Evolutionary conservation across 1,139 yeast species (phyloP).

Genomic region (Saccharomyces hybrid): DNA sequence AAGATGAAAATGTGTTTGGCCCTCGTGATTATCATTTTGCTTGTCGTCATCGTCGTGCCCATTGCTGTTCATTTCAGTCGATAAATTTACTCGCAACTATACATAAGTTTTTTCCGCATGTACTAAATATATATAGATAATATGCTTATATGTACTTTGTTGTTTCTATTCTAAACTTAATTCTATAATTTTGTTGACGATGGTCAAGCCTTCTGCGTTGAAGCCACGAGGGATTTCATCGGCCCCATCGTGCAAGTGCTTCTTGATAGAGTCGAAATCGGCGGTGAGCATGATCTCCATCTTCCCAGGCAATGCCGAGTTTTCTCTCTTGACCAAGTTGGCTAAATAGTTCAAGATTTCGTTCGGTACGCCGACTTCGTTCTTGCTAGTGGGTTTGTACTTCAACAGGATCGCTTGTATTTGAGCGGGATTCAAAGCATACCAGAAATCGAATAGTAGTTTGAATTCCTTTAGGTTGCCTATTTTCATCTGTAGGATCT

Average conservation of each 20-base stretch:
- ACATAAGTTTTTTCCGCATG: neutral
- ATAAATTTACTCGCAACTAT: no score
- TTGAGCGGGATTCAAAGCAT: conserved; percentile 85
- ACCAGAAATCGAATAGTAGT: conserved; percentile 88
- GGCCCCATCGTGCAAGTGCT: neutral
- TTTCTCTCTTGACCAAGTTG: conserved; percentile 4
- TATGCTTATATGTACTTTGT: neutral
- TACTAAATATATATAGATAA: neutral
- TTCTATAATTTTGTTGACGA: neutral
- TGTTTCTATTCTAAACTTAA: neutral
- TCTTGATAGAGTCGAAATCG: neutral
- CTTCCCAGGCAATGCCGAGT: neutral
- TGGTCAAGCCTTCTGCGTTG: neutral
- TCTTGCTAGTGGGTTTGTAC: conserved; percentile 74
- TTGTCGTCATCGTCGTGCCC: no score
- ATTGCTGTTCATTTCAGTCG: no score
- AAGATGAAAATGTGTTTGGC: no score
- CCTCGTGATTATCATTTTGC: no score
- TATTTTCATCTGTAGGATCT: conserved; percentile 82
- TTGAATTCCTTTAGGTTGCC: conserved; percentile 82
- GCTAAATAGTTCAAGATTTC: conserved; percentile 78
- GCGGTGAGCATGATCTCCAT: neutral
- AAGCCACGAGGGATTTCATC: neutral
- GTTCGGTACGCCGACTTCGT: conserved; percentile 83
- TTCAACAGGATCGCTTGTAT: conserved; percentile 83